Evolutionary conservation across 352 stramenopile genomes (phyloP).

Genomic region (Phytophthora vignae): DNA sequence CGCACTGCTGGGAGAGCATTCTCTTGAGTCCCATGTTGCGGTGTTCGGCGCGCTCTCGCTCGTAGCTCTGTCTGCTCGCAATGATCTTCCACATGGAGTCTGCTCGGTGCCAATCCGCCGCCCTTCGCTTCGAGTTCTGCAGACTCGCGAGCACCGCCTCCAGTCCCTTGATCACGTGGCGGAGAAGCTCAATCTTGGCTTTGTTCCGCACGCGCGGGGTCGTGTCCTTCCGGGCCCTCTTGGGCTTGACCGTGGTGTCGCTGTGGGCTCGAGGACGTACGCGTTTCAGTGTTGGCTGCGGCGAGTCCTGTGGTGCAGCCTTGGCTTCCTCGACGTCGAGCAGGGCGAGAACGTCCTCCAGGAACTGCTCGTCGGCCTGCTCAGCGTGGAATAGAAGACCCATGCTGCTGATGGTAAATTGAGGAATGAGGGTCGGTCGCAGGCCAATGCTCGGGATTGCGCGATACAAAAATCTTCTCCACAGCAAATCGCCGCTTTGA

Average conservation of each 20-base stretch:
- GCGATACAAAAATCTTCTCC: slow-evolving; percentile 9
- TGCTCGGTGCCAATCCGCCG: neutral
- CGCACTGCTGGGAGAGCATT: slow-evolving; percentile 24
- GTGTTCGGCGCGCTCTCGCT: slow-evolving; percentile 25
- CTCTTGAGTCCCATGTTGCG: slow-evolving; percentile 26
- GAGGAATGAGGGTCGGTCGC: slow-evolving; percentile 13
- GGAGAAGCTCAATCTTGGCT: slow-evolving; percentile 34
- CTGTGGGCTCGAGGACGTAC: slow-evolving; percentile 12
- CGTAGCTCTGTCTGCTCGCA: slow-evolving; percentile 24
- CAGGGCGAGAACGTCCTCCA: slow-evolving; percentile 29
- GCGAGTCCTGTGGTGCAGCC: neutral
- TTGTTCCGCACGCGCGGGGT: slow-evolving; percentile 34
- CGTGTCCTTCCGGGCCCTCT: slow-evolving; percentile 9
- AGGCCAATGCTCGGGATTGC: neutral
- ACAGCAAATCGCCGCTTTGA: neutral
- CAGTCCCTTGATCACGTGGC: slow-evolving; percentile 26
- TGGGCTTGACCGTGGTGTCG: neutral
- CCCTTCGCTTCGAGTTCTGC: slow-evolving; percentile 9
- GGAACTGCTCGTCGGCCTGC: slow-evolving; percentile 20
- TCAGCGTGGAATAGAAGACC: slow-evolving; percentile 1
- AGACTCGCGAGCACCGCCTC: slow-evolving; percentile 28
- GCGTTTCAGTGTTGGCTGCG: slow-evolving; percentile 2
- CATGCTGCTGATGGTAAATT: slow-evolving; percentile 14
- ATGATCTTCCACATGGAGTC: slow-evolving; percentile 32
- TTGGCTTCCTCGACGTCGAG: slow-evolving; percentile 20